These are phyloP conservation scores for Globisporangium nunn DNA, from an alignment of 352 stramenopile genomes.

Conservation along the genomic window DNA sequence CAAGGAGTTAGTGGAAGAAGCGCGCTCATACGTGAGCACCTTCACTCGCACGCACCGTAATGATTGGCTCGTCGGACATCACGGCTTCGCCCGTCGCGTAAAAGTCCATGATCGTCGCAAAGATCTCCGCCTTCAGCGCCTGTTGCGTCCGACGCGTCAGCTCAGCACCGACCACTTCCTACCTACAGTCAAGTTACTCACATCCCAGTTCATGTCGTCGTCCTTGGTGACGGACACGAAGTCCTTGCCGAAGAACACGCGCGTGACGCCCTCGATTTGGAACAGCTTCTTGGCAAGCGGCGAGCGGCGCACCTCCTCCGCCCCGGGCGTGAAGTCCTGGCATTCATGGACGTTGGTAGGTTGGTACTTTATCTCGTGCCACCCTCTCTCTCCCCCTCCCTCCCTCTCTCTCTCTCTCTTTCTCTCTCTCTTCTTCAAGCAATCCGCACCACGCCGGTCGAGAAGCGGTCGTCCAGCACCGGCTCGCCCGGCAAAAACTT, in stretches of 20 bases:
- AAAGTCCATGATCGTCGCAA: constrained; percentile 97
- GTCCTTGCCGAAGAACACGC: constrained; percentile 96
- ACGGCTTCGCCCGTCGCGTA: constrained; percentile 87
- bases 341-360: too few relatives aligned
- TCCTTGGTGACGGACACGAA: constrained; percentile 98
- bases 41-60: constrained; percentile 39
- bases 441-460: constrained; percentile 52
- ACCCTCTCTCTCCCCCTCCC: not conserved
- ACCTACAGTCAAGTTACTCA: constrained; percentile 23
- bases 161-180: not conserved
- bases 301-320: constrained; percentile 87
- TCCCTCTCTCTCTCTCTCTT: too few relatives aligned
- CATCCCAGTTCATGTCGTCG: constrained; percentile 91
- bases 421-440: not conserved
- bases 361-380: not conserved
- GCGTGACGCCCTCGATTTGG: constrained; percentile 92
- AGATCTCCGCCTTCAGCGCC: constrained; percentile 89
- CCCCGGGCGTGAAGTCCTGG: constrained; percentile 80
- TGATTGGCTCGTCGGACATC: constrained; percentile 82
- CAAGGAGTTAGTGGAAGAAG: too few relatives aligned
- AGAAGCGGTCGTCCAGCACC: constrained; percentile 88
- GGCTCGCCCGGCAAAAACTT: constrained; percentile 95
- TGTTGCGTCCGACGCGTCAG: constrained; percentile 11
- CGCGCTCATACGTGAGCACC: not conserved
- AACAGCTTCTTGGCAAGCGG: constrained; percentile 95